Evolutionary conservation across 2,329 filamentous ascomycete species (phyloP).

Genomic region (Cladosporium sp.): DNA sequence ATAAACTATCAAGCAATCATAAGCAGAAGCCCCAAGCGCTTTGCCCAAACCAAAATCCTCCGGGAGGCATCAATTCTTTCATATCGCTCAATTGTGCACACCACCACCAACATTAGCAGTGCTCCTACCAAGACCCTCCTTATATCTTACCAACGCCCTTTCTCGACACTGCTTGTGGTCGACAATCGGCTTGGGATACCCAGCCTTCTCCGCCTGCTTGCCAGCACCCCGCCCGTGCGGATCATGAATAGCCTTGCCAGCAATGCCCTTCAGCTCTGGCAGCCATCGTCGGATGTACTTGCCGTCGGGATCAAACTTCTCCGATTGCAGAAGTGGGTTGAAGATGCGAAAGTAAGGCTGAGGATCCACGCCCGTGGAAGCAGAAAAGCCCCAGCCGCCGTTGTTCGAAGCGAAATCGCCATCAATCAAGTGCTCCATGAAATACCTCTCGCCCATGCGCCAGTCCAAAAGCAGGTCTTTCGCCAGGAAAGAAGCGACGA

Average conservation of each 20-base stretch:
- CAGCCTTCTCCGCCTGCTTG: conserved; percentile 55
- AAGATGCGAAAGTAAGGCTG: conserved; percentile 91
- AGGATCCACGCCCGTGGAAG: conserved; percentile 70
- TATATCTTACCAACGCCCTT: conserved; percentile 65
- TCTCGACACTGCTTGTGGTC: conserved; percentile 66
- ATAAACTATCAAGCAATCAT: no score
- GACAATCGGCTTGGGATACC: conserved; percentile 72
- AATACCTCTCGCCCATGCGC: conserved; percentile 74
- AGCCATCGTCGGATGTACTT: conserved; percentile 81
- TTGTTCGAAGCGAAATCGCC: conserved; percentile 78
- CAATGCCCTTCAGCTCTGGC: conserved; percentile 61
- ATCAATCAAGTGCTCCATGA: conserved; percentile 76
- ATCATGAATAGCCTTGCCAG: conserved; percentile 71
- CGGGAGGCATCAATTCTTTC: no score
- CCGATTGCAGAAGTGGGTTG: conserved; percentile 77
- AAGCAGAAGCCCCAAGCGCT: no score
- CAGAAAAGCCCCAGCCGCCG: conserved; percentile 62
- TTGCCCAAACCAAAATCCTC: no score
- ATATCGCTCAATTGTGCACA: conserved; percentile 25
- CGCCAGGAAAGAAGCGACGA: conserved; percentile 71
- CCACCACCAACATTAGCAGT: conserved; percentile 39
- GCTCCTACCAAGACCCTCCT: conserved; percentile 54
- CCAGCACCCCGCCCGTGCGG: conserved; percentile 65
- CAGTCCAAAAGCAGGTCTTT: conserved; percentile 81
- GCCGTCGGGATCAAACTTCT: conserved; percentile 76